Conservation (phyloP, 345 rosid species). For the Eucalyptus marginata region DNA sequence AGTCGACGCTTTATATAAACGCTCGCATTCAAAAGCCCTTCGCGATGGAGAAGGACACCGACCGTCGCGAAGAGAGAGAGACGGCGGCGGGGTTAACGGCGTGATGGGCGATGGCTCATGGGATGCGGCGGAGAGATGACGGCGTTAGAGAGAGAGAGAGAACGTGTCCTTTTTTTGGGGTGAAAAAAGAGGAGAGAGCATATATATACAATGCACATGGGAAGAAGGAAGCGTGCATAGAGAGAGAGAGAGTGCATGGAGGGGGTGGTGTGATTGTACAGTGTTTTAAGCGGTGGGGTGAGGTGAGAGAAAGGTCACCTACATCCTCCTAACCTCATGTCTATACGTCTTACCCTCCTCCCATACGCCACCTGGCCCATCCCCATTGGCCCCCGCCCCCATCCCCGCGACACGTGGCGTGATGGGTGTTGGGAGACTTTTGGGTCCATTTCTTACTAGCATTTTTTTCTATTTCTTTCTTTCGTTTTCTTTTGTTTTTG, state of each 20-base stretch:
- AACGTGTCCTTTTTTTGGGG: not conserved
- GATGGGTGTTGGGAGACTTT: not conserved
- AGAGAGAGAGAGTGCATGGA: not conserved
- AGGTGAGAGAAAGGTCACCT: constrained; percentile 52
- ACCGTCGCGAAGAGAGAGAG: not conserved
- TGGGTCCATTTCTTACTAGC: not conserved
- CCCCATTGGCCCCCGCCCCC: not conserved
- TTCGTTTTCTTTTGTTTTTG: not conserved
- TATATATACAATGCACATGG: not conserved
- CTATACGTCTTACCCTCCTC: not conserved
- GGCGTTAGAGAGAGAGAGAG: not conserved
- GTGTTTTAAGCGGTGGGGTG: not conserved
- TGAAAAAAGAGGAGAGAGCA: not conserved
- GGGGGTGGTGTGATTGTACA: not conserved
- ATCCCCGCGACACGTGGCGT: constrained; percentile 5
- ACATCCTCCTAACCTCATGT: constrained; percentile 28
- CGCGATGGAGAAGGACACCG: not conserved
- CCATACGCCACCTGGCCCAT: not conserved
- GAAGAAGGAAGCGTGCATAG: not conserved
- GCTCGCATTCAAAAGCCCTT: not conserved
- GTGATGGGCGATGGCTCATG: not conserved
- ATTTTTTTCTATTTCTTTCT: accelerated
- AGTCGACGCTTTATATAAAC: not conserved
- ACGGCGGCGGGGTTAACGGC: not conserved
- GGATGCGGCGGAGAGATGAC: not conserved